These are phyloP conservation scores for Cyclotella atomus DNA, from an alignment of 108 stramenopile genomes.

Conservation along the genomic window DNA sequence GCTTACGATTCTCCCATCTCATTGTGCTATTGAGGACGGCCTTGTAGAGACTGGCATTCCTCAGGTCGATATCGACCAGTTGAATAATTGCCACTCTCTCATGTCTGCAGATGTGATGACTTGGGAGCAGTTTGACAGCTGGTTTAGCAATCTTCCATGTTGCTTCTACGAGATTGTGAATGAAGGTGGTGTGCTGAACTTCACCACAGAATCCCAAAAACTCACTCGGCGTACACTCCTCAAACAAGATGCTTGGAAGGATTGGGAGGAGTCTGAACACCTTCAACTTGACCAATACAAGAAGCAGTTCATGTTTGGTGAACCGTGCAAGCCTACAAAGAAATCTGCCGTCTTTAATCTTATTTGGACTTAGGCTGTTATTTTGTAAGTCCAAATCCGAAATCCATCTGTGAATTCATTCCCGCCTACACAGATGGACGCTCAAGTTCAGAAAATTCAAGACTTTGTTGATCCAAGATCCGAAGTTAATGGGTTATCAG, in stretches of 20 bases:
- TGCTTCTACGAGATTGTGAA: background rate
- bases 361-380: slow-evolving; percentile 9
- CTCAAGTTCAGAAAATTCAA: too few relatives aligned
- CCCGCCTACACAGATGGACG: too few relatives aligned
- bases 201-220: background rate
- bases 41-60: background rate
- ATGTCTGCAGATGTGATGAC: background rate
- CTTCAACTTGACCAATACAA: slow-evolving; percentile 17
- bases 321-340: background rate
- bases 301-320: slow-evolving; percentile 6
- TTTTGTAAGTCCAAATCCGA: too few relatives aligned
- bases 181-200: background rate
- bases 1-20: too few relatives aligned
- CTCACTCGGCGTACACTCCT: slow-evolving; percentile 6
- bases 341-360: background rate
- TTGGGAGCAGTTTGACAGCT: background rate
- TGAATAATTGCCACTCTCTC: background rate
- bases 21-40: too few relatives aligned
- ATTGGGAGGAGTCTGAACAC: slow-evolving; percentile 4
- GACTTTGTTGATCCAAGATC: too few relatives aligned
- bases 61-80: background rate
- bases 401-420: too few relatives aligned
- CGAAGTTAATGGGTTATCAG: too few relatives aligned
- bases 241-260: background rate
- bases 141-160: background rate